These are phyloP conservation scores for Dichotomopilus funicola DNA, from an alignment of 2,329 filamentous ascomycete genomes.

Conservation along the genomic window DNA sequence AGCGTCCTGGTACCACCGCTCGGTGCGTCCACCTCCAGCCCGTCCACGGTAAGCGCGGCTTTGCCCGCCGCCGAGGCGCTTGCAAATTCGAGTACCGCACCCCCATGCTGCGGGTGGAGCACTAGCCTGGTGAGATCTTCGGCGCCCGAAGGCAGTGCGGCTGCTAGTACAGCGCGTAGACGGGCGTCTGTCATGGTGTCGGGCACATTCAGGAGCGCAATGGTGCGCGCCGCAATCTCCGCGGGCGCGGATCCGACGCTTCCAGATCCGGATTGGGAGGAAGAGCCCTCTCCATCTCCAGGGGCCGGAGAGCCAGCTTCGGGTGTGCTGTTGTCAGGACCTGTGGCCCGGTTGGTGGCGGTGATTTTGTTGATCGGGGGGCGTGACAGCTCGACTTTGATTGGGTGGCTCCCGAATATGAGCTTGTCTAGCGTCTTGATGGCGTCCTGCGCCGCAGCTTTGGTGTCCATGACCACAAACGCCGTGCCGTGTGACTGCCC, in stretches of 20 bases:
- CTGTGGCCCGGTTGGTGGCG: constrained; percentile 37
- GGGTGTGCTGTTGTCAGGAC: background rate
- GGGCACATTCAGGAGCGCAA: constrained; percentile 78
- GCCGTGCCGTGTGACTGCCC: constrained; percentile 70
- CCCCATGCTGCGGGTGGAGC: constrained; percentile 73
- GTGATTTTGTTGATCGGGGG: constrained; percentile 50
- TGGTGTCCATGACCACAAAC: constrained; percentile 70
- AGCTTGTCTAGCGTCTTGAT: constrained; percentile 64
- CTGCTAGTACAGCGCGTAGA: constrained; percentile 57
- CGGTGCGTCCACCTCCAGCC: constrained; percentile 41
- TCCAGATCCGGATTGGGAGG: background rate
- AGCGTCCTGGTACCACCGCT: constrained; percentile 37
- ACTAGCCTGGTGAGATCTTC: constrained; percentile 61
- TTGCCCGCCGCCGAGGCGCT: constrained; percentile 66
- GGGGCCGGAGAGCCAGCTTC: constrained; percentile 6
- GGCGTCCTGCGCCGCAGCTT: constrained; percentile 60
- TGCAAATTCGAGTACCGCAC: constrained; percentile 77
- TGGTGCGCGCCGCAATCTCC: constrained; percentile 59
- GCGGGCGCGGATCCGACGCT: constrained; percentile 31
- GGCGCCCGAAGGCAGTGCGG: constrained; percentile 54
- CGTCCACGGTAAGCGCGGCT: constrained; percentile 55
- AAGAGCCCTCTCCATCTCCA: background rate
- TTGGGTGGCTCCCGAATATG: constrained; percentile 59
- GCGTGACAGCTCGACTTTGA: constrained; percentile 58
- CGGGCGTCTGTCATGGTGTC: constrained; percentile 90